Evolutionary conservation across 768 basidiomycete genomes (phyloP).

Genomic region (Rhizopogon vesiculosus): DNA sequence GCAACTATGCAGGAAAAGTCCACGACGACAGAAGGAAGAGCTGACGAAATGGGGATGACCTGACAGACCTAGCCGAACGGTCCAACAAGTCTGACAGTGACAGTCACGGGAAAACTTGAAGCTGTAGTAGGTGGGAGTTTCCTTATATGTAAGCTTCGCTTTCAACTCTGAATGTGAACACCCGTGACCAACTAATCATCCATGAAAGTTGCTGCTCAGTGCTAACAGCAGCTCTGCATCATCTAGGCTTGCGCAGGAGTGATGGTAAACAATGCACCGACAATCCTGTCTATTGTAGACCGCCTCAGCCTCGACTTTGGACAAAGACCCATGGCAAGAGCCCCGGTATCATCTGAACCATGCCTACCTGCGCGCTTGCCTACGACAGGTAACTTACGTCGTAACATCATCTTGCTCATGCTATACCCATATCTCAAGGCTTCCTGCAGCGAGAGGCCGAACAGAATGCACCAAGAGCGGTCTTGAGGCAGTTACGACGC

Average conservation of each 20-base stretch:
- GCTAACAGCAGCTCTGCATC: neutral
- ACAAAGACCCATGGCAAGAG: conserved; percentile 27
- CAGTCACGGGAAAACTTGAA: no score
- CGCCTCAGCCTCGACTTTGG: conserved; percentile 15
- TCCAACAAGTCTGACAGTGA: no score
- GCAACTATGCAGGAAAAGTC: neutral
- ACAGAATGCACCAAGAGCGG: conserved; percentile 48
- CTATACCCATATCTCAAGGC: conserved; percentile 36
- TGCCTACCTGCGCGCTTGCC: conserved; percentile 72
- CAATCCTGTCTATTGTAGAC: conserved; percentile 25
- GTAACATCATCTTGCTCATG: conserved; percentile 1
- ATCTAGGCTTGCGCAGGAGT: neutral
- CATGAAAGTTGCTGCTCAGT: neutral
- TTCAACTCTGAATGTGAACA: neutral
- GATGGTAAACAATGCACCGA: conserved; percentile 51
- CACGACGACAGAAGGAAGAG: neutral
- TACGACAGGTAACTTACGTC: conserved; percentile 43
- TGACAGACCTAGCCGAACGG: neutral
- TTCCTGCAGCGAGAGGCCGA: conserved; percentile 73
- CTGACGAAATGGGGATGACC: neutral
- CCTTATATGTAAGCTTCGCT: no score
- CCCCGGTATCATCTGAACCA: conserved; percentile 41
- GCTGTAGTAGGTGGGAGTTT: no score
- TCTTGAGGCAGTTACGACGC: conserved; percentile 49
- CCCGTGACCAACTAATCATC: neutral